Evolutionary conservation across 2,329 filamentous ascomycete species (phyloP).

Genomic region (Claviceps capensis): DNA sequence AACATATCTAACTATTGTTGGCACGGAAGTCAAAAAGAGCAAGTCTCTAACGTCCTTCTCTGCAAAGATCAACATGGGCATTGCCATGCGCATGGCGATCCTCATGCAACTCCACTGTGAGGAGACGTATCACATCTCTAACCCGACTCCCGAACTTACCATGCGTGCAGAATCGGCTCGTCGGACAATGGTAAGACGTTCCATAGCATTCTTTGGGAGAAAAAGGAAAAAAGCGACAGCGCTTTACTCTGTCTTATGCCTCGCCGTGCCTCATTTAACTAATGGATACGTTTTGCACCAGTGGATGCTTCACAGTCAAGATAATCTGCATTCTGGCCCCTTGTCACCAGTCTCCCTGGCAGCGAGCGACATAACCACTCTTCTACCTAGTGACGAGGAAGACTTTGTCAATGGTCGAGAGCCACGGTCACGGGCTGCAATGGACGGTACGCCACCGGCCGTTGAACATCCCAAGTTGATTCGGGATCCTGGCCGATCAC

Average conservation of each 20-base stretch:
- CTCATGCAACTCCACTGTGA: constrained; percentile 41
- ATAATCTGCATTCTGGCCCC: constrained; percentile 41
- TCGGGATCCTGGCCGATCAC: constrained; percentile 29
- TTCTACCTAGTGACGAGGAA: constrained; percentile 38
- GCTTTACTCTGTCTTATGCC: not conserved
- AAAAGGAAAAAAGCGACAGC: too few relatives aligned
- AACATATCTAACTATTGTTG: not conserved
- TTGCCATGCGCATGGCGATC: constrained; percentile 41
- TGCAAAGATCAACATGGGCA: constrained; percentile 38
- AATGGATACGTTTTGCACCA: constrained; percentile 10
- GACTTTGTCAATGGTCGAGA: constrained; percentile 35
- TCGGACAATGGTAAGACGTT: constrained; percentile 34
- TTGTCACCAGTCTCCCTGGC: constrained; percentile 36
- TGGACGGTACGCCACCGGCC: constrained; percentile 39
- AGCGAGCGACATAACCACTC: constrained; percentile 38
- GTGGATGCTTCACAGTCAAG: constrained; percentile 48
- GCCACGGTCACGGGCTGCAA: constrained; percentile 36
- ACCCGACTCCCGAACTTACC: constrained; percentile 29
- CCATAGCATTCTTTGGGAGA: not conserved
- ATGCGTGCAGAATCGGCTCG: constrained; percentile 41
- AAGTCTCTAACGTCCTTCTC: not conserved
- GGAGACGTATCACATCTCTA: constrained; percentile 33
- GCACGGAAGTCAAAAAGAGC: not conserved
- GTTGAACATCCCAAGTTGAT: constrained; percentile 30
- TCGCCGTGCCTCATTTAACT: not conserved